These are phyloP conservation scores for Diaporthe longicolla DNA, from an alignment of 2,329 filamentous ascomycete species.

Conservation along the genomic window DNA sequence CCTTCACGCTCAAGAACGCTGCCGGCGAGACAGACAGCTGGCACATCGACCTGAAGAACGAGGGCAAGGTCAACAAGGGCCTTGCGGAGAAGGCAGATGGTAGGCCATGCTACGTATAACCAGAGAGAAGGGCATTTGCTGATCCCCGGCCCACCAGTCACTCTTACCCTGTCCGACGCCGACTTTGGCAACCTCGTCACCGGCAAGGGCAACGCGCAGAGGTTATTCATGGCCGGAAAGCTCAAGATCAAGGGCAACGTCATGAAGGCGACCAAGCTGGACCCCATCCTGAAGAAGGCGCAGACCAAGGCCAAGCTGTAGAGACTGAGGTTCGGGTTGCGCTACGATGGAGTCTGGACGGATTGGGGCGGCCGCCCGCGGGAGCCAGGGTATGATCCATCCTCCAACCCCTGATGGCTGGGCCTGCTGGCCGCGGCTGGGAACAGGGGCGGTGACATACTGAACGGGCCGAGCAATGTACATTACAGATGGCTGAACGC, in stretches of 20 bases:
- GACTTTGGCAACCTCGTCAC: constrained; percentile 88
- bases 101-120: constrained; percentile 59
- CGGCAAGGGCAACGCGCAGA: constrained; percentile 94
- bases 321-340: constrained; percentile 47
- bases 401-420: constrained; percentile 8
- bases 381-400: constrained; percentile 13
- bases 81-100: constrained; percentile 85
- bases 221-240: constrained; percentile 97
- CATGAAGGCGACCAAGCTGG: constrained; percentile 98
- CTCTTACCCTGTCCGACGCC: constrained; percentile 84
- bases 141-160: constrained; percentile 69
- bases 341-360: constrained; percentile 41
- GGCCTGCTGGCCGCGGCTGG: not conserved
- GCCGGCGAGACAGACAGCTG: constrained; percentile 85
- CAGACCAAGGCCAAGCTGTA: constrained; percentile 88
- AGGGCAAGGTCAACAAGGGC: constrained; percentile 85
- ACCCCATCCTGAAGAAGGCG: constrained; percentile 91
- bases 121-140: not conserved
- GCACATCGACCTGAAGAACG: constrained; percentile 96
- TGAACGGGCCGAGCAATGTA: constrained; percentile 13
- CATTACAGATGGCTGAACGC: constrained; percentile 8
- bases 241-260: constrained; percentile 98
- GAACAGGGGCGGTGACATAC: not conserved
- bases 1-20: constrained; percentile 92
- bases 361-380: constrained; percentile 38